These are phyloP conservation scores for Macadamia tetraphylla DNA, from an alignment of 164 flowering plant species.

Conservation along the genomic window DNA sequence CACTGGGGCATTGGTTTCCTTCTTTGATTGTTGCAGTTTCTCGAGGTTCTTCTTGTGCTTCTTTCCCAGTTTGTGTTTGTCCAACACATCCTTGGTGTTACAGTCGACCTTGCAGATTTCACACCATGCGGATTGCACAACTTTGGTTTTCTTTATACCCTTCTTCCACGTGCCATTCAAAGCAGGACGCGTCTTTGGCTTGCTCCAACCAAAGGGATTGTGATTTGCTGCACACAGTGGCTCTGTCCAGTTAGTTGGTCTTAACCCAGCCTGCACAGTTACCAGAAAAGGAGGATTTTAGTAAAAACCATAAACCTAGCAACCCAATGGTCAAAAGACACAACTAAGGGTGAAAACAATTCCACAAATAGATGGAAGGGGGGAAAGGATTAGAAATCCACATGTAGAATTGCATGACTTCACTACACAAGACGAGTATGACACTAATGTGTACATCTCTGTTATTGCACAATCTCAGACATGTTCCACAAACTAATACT, in stretches of 20 bases:
- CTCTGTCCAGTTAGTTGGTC: conserved; percentile 11
- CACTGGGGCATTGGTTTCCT: background rate
- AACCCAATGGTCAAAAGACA: background rate
- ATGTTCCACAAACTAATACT: too few species aligned
- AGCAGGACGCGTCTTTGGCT: conserved; percentile 9
- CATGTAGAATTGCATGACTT: too few species aligned
- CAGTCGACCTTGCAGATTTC: conserved; percentile 40
- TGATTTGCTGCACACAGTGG: conserved; percentile 16
- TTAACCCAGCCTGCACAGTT: conserved; percentile 23
- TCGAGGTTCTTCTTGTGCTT: conserved; percentile 40
- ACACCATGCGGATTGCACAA: conserved; percentile 36
- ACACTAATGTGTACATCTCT: too few species aligned
- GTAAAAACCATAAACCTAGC: too few species aligned
- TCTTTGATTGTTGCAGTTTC: conserved; percentile 12
- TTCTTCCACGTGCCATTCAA: conserved; percentile 12
- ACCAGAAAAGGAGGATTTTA: background rate
- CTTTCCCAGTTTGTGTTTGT: conserved; percentile 32
- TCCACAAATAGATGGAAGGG: too few species aligned
- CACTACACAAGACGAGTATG: too few species aligned
- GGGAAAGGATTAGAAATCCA: too few species aligned
- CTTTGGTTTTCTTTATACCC: conserved; percentile 28
- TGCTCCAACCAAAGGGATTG: conserved; percentile 14
- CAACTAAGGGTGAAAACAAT: too few species aligned
- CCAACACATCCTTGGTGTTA: conserved; percentile 29
- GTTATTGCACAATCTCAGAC: too few species aligned